Evolutionary conservation across 306 rosid genomes (phyloP).

Genomic region (Prunus davidiana): DNA sequence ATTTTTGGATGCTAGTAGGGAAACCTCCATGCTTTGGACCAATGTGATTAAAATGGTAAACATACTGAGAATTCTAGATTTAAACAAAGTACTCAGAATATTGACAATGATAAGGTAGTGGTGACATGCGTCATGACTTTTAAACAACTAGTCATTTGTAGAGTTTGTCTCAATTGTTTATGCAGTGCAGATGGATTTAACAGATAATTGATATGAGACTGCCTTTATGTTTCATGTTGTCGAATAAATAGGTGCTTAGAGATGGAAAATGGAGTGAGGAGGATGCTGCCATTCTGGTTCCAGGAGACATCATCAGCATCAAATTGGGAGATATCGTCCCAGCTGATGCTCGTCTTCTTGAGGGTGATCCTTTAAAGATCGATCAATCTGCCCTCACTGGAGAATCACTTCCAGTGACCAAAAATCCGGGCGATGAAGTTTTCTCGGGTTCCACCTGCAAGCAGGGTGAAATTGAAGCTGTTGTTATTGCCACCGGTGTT

Average conservation of each 20-base stretch:
- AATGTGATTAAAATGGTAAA: not conserved
- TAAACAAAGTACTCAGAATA: not conserved
- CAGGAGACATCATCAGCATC: constrained; percentile 92
- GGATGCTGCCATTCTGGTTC: constrained; percentile 91
- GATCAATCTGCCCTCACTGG: constrained; percentile 98
- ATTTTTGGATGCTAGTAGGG: not conserved
- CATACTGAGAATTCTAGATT: not conserved
- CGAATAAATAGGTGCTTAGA: constrained; percentile 70
- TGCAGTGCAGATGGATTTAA: not conserved
- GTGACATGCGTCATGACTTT: not conserved
- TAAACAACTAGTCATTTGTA: not conserved
- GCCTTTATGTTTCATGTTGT: constrained; percentile 15
- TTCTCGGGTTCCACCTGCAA: constrained; percentile 99
- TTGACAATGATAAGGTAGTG: not conserved
- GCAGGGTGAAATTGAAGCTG: constrained; percentile 97
- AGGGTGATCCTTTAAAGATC: constrained; percentile 90
- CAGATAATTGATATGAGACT: not conserved
- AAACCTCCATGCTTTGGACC: not conserved
- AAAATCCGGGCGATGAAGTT: constrained; percentile 85
- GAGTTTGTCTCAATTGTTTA: not conserved
- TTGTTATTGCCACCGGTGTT: constrained; percentile 97
- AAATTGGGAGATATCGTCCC: constrained; percentile 95
- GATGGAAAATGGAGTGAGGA: constrained; percentile 91
- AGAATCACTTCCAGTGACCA: constrained; percentile 96
- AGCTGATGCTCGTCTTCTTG: constrained; percentile 99